Evolutionary conservation across 306 rosid genomes (phyloP).

Genomic region (Vachellia pachyceras): DNA sequence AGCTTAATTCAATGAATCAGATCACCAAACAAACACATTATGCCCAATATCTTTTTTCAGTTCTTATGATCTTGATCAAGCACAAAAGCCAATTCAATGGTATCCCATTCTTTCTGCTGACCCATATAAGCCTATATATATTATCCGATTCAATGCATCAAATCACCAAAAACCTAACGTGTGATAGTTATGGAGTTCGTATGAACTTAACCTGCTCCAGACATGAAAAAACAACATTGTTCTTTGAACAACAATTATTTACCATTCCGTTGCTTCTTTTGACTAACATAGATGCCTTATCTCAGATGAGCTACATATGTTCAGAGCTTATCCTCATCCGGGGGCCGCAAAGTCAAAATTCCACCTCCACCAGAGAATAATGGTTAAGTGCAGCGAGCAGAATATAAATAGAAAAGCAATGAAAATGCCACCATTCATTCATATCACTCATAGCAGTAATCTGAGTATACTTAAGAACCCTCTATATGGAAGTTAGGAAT

Average conservation of each 20-base stretch:
- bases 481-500: background rate
- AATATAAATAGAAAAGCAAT: slow-evolving; percentile 24
- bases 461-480: background rate
- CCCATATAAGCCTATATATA: background rate
- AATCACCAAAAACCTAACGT: background rate
- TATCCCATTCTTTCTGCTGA: background rate
- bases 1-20: background rate
- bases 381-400: slow-evolving; percentile 26
- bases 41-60: background rate
- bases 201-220: background rate
- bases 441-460: background rate
- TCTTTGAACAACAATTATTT: background rate
- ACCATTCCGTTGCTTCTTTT: slow-evolving; percentile 5
- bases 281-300: background rate
- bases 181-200: background rate
- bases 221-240: background rate
- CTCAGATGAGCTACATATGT: background rate
- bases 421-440: slow-evolving; percentile 16
- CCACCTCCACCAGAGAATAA: slow-evolving; percentile 18
- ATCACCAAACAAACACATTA: background rate
- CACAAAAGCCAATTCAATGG: background rate
- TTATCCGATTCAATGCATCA: background rate
- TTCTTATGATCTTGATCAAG: background rate
- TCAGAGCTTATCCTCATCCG: slow-evolving; percentile 1
- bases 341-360: background rate